These are phyloP conservation scores for Silene noctiflora DNA, from an alignment of 179 eudicot species.

Conservation along the genomic window DNA sequence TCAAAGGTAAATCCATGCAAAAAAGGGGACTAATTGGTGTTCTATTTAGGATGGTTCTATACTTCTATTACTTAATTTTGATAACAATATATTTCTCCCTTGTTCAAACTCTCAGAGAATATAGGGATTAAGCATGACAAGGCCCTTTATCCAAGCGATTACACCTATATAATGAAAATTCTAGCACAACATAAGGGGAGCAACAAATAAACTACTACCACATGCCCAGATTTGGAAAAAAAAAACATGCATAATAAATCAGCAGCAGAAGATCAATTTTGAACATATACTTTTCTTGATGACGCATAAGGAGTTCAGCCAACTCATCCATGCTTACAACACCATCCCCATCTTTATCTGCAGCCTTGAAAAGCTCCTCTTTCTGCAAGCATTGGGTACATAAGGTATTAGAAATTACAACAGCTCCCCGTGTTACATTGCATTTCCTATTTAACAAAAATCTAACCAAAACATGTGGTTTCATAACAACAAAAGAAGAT, in stretches of 20 bases:
- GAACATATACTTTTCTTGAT: constrained; percentile 67
- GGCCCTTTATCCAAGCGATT: constrained; percentile 1
- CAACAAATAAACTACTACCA: constrained; percentile 10
- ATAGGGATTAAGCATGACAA: neutral
- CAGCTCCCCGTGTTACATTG: neutral
- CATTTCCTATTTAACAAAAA: neutral
- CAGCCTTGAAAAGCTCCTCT: constrained; percentile 84
- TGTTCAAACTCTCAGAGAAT: neutral
- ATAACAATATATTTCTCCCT: neutral
- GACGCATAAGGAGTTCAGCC: constrained; percentile 75
- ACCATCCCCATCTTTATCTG: constrained; percentile 83
- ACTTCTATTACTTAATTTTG: neutral
- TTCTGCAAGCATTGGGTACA: constrained; percentile 44
- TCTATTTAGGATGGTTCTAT: neutral
- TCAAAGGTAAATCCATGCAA: neutral
- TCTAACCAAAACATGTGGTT: neutral
- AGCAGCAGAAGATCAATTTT: neutral
- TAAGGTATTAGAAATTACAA: neutral
- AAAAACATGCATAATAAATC: neutral
- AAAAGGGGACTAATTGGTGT: neutral
- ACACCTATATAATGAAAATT: neutral
- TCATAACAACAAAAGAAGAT: neutral
- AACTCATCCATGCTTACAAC: constrained; percentile 87
- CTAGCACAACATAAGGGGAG: neutral
- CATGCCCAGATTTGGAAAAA: neutral